These are phyloP conservation scores for Uronychia binucleata DNA, from an alignment of 73 alveolate species.

Conservation along the genomic window DNA sequence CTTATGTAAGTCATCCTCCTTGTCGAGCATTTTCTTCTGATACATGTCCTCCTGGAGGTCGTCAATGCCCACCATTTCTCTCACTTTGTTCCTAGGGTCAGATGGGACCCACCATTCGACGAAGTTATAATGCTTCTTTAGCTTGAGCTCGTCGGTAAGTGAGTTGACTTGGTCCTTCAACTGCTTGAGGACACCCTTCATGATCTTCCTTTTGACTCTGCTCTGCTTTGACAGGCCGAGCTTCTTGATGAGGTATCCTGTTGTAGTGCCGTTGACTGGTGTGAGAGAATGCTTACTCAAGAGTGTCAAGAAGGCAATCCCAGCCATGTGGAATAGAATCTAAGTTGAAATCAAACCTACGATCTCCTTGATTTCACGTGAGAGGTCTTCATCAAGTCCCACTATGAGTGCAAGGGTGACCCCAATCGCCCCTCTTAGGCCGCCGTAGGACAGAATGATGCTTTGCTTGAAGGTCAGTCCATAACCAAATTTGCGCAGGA, in stretches of 20 bases:
- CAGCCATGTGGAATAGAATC: constrained; percentile 64
- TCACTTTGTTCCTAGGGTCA: constrained; percentile 38
- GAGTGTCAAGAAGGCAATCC: constrained; percentile 65
- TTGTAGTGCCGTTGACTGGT: constrained; percentile 70
- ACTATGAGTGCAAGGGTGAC: constrained; percentile 71
- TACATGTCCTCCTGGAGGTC: constrained; percentile 23
- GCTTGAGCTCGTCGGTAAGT: constrained; percentile 32
- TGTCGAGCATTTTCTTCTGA: constrained; percentile 22
- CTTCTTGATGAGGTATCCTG: constrained; percentile 8
- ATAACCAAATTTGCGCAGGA: constrained; percentile 60
- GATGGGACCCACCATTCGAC: constrained; percentile 31
- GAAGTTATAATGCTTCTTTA: constrained; percentile 35
- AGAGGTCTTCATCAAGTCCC: constrained; percentile 45
- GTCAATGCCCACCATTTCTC: constrained; percentile 44
- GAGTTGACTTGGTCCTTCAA: constrained; percentile 24
- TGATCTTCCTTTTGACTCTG: constrained; percentile 39
- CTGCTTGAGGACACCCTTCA: constrained; percentile 14
- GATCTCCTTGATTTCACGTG: constrained; percentile 49
- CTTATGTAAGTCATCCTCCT: constrained; percentile 12
- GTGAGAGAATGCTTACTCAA: too few species aligned
- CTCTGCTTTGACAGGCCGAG: constrained; percentile 23
- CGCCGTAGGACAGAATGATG: constrained; percentile 60
- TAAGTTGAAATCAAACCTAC: neutral
- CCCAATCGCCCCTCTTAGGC: constrained; percentile 77
- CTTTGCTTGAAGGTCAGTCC: constrained; percentile 54